phyloP scores from a whole-genome alignment of 257 asterid genomes.

The Solanum infundibuliforme region DNA sequence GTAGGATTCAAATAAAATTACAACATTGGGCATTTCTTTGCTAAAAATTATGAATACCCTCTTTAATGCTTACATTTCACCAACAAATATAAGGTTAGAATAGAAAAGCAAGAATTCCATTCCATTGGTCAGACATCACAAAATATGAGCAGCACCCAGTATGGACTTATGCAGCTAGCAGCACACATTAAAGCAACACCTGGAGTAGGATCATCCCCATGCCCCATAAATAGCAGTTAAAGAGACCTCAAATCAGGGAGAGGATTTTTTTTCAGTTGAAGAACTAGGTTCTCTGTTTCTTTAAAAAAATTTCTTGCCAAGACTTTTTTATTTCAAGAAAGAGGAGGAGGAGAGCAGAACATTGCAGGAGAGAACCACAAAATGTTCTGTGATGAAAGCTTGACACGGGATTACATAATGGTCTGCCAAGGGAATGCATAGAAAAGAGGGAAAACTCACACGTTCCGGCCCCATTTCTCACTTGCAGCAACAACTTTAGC shows the following conservation, averaged over 20 bases:
- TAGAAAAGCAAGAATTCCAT: not conserved
- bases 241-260: not conserved
- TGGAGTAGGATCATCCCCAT: not conserved
- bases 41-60: not conserved
- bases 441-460: slow-evolving; percentile 43
- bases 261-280: not conserved
- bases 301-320: not conserved
- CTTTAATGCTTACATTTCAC: not conserved
- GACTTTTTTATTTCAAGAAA: not conserved
- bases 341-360: not conserved
- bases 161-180: not conserved
- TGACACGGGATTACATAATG: not conserved
- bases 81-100: not conserved
- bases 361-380: not conserved
- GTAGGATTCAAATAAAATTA: not conserved
- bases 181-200: not conserved
- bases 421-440: not conserved
- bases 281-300: not conserved
- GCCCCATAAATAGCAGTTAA: not conserved
- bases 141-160: not conserved
- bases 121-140: not conserved
- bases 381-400: not conserved
- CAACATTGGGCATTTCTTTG: not conserved
- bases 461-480: slow-evolving; percentile 97
- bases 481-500: slow-evolving; percentile 69